Conservation (phyloP, 1,284 basidiomycete species). For the Rhodotorula sp. region DNA sequence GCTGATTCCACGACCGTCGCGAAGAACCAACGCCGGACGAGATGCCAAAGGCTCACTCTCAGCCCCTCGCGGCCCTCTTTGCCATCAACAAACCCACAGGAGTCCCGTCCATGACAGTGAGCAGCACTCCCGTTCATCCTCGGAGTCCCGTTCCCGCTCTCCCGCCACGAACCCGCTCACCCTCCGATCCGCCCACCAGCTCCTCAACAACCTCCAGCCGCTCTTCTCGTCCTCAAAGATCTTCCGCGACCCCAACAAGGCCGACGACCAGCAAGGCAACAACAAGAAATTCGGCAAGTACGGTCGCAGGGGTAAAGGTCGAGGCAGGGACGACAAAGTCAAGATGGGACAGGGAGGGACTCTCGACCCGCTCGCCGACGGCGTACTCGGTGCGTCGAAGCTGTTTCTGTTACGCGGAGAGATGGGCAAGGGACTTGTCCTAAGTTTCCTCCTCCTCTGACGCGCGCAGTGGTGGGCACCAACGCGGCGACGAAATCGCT, state of each 20-base stretch:
- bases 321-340: constrained; percentile 49
- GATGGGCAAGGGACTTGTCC: background rate
- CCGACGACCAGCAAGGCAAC: background rate
- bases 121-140: background rate
- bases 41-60: constrained; percentile 32
- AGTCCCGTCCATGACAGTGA: constrained; percentile 72
- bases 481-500: constrained; percentile 89
- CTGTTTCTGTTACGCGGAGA: background rate
- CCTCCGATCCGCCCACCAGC: constrained; percentile 44
- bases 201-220: constrained; percentile 82
- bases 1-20: too few relatives aligned
- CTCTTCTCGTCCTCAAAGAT: constrained; percentile 74
- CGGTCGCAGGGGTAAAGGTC: constrained; percentile 26
- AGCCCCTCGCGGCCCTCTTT: constrained; percentile 61
- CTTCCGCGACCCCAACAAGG: constrained; percentile 54
- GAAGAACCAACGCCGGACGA: background rate
- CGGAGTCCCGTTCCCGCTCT: background rate
- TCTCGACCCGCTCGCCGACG: constrained; percentile 93
- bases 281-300: constrained; percentile 37
- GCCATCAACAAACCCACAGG: constrained; percentile 83
- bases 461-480: constrained; percentile 73
- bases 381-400: constrained; percentile 67
- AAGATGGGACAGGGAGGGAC: constrained; percentile 94
- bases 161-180: too few relatives aligned
- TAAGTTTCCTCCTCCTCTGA: too few relatives aligned